Percentiles rank a stretch among this genome's conserved stretches.
Conservation (phyloP, 805 yeast species). For the Babjeviella inositovora region DNA sequence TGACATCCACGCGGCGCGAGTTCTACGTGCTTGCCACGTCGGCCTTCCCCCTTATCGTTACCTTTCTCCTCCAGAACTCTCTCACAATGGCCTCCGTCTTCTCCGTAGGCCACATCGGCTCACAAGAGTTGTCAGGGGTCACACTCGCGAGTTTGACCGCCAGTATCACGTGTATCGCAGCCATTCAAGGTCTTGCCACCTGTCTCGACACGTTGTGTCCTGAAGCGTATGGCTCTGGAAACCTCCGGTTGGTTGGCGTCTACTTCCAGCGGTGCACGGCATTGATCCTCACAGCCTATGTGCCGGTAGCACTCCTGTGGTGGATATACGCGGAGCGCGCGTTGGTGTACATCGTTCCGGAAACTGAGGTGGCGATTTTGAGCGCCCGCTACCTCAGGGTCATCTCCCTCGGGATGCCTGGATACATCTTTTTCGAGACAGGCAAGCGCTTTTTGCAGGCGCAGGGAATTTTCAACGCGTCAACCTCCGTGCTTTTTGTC, state of each 20-base stretch:
- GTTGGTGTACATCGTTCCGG: slow-evolving; percentile 29
- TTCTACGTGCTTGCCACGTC: slow-evolving; percentile 18
- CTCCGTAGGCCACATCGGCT: slow-evolving; percentile 51
- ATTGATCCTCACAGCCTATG: slow-evolving; percentile 23
- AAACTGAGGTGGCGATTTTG: slow-evolving; percentile 24
- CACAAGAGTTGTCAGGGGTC: slow-evolving; percentile 51
- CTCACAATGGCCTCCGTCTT: slow-evolving; percentile 47
- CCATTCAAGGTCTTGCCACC: slow-evolving; percentile 54
- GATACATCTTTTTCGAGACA: slow-evolving; percentile 34
- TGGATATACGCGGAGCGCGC: slow-evolving; percentile 31
- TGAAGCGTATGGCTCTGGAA: slow-evolving; percentile 58
- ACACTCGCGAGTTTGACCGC: slow-evolving; percentile 59
- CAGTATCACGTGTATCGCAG: slow-evolving; percentile 46
- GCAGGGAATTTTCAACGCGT: slow-evolving; percentile 39
- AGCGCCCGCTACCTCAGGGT: slow-evolving; percentile 29
- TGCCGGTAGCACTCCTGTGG: slow-evolving; percentile 46
- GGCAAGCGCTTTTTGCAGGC: slow-evolving; percentile 41
- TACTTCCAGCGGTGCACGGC: slow-evolving; percentile 46
- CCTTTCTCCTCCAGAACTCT: slow-evolving; percentile 47
- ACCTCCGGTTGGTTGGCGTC: slow-evolving; percentile 38
- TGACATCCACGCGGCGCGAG: too few species aligned
- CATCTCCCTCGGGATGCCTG: slow-evolving; percentile 32
- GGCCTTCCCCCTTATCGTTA: slow-evolving; percentile 42
- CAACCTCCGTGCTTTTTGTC: slow-evolving; percentile 28
- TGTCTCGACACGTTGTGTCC: slow-evolving; percentile 61